phyloP scores from a whole-genome alignment of 441 rosid genomes.

The Pelargonium myrrhifolium region DNA sequence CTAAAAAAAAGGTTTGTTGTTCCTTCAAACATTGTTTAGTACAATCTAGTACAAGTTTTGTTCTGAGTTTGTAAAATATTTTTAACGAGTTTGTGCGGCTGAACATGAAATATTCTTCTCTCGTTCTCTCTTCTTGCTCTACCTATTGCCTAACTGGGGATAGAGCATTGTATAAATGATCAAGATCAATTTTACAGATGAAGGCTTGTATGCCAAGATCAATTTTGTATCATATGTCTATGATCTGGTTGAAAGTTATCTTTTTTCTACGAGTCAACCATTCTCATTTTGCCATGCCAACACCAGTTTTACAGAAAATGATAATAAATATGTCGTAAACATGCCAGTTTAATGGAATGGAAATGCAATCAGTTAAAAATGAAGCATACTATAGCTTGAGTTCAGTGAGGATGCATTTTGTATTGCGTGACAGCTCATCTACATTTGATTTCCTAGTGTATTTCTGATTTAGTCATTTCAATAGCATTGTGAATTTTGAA shows the following conservation, averaged over 20 bases:
- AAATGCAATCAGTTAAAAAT: not conserved
- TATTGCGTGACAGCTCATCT: not conserved
- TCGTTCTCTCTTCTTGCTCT: not conserved
- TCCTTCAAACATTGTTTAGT: conserved; percentile 5
- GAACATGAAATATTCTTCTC: not conserved
- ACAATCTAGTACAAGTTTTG: not conserved
- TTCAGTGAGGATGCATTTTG: not conserved
- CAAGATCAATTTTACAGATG: not conserved
- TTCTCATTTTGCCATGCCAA: no score
- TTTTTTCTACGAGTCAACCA: no score
- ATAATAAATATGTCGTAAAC: no score
- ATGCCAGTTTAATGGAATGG: not conserved
- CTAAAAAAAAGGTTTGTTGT: conserved; percentile 75
- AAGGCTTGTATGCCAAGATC: not conserved
- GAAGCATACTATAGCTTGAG: not conserved
- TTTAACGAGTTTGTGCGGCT: not conserved
- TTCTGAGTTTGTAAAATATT: not conserved
- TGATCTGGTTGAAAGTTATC: no score
- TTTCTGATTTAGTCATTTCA: no score
- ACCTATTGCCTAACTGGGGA: not conserved
- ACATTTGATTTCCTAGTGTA: not conserved
- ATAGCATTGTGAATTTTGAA: no score
- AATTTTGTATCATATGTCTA: no score
- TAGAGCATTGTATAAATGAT: not conserved
- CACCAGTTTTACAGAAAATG: no score